A percentile compares a stretch with the other conserved stretches of the same genome.
These are phyloP conservation scores for Pichia californica DNA, from an alignment of 805 yeast species.

Conservation along the genomic window DNA sequence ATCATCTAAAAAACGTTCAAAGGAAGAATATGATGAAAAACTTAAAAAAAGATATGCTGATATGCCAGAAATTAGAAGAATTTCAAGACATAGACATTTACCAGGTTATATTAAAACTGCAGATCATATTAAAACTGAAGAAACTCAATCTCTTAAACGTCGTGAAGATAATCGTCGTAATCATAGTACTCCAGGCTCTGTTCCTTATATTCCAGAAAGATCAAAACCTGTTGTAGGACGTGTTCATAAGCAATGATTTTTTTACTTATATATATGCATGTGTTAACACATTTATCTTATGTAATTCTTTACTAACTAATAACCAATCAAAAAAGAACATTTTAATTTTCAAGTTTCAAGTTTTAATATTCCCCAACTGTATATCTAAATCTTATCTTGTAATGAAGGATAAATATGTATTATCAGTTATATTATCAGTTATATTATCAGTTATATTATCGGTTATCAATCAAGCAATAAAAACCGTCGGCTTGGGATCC, in stretches of 20 bases:
- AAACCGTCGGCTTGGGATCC: too few species aligned
- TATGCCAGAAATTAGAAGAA: constrained; percentile 94
- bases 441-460: too few species aligned
- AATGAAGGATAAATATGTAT: too few species aligned
- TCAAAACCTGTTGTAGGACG: constrained; percentile 82
- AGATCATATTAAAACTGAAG: constrained; percentile 73
- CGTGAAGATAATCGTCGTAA: constrained; percentile 79
- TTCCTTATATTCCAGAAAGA: constrained; percentile 63
- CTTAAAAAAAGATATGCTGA: constrained; percentile 86
- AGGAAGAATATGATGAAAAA: constrained; percentile 85
- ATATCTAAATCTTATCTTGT: too few species aligned
- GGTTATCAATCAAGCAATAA: too few species aligned
- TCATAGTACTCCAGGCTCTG: constrained; percentile 60
- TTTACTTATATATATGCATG: too few species aligned
- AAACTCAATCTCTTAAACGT: constrained; percentile 64
- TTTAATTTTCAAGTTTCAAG: too few species aligned
- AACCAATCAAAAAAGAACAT: too few species aligned
- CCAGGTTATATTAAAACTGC: constrained; percentile 88
- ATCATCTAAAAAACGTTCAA: constrained; percentile 70
- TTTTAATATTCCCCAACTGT: too few species aligned
- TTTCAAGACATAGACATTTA: constrained; percentile 85
- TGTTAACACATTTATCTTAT: too few species aligned
- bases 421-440: too few species aligned
- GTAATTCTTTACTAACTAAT: neutral
- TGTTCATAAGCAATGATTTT: constrained; percentile 45